Evolutionary conservation across 495 filamentous ascomycete genomes (phyloP), one percentile per base, ranked within the genome.

Genomic region (Aspergillus homomorphus): DNA sequence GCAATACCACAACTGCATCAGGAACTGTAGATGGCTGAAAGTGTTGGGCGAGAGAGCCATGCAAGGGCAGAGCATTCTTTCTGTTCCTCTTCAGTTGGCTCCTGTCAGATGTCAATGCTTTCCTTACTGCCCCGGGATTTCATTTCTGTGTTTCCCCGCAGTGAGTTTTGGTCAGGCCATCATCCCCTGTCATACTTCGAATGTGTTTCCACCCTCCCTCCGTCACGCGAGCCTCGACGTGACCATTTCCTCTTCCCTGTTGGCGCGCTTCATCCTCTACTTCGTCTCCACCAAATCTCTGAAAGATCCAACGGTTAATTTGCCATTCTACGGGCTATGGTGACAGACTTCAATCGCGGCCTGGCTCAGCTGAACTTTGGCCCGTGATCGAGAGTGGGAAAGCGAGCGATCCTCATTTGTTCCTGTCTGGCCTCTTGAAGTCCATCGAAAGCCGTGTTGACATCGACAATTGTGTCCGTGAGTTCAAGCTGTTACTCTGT

Each of bases 81-180:
- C 38, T 55, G n/a, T 19, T 20, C 41, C 30, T 24, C 53, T 42
- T 20, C 1, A 8, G 26, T 21, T 19, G 23, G 15, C 18, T 45
- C 41, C 41, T 26, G 41, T 18, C 12, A 41, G 43, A 28, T 28
- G 30, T 45, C 38, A 9, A 18, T 16, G 10, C 24, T 24, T 19
- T 24, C 24, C 51, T 53, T 53, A 28, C 23, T 41, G 28, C 51
- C 51, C 51, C 53, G 21, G 21, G 41, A 41, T 43, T 41, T 23
- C 53, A 26, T 26, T 45, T 24, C 53, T 55, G 53, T 33, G 33
- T 26, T 45, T 21, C 51, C 51, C 42, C 53, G 26, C 53, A 28
- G 22, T 38, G 45, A 45, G 10, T 23, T 16, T 45, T 55, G 43
- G 53, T 45, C 53, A 55, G 30, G 53, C 53, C 53, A 55, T 55